These are phyloP conservation scores for Sequoia sempervirens DNA, from an alignment of 75 land plant species.

Conservation along the genomic window DNA sequence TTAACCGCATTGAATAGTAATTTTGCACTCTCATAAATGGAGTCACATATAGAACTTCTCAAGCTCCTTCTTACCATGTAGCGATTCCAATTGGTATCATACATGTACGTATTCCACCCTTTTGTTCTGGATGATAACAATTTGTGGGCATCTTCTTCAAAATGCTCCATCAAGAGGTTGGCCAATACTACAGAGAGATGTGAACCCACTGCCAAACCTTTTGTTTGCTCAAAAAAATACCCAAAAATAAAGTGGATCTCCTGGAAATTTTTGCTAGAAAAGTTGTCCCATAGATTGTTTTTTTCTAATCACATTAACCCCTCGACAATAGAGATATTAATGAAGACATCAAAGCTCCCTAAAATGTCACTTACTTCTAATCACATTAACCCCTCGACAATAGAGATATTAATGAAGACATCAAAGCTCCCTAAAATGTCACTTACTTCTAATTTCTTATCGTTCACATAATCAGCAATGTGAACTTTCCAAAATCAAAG, in stretches of 20 bases:
- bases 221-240: background rate
- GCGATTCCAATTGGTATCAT: background rate
- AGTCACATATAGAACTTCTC: background rate
- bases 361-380: background rate
- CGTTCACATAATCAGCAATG: background rate
- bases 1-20: too few species aligned
- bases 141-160: background rate
- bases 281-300: background rate
- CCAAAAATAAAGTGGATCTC: background rate
- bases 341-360: background rate
- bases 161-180: background rate
- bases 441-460: background rate
- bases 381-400: background rate
- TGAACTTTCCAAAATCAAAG: background rate
- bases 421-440: background rate
- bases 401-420: background rate
- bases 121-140: background rate
- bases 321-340: background rate
- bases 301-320: background rate
- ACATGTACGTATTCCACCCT: background rate
- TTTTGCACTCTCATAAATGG: background rate
- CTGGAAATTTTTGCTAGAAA: background rate
- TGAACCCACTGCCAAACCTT: background rate
- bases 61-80: background rate
- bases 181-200: background rate